Evolutionary conservation across 2,329 filamentous ascomycete genomes (phyloP).

Genomic region (Plectosphaerella plurivora): DNA sequence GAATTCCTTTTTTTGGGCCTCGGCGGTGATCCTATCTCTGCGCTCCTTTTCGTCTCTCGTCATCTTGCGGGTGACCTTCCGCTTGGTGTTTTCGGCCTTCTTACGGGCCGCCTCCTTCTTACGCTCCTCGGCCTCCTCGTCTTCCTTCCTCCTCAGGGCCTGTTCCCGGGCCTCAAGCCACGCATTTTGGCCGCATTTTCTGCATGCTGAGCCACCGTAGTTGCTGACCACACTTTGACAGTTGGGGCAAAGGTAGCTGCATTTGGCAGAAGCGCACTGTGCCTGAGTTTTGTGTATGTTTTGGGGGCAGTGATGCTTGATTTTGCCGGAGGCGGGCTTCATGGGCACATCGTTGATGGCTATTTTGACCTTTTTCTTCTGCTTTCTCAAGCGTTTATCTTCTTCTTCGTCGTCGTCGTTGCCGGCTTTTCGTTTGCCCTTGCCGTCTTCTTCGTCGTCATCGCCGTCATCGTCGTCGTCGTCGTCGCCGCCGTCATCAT

Average conservation of each 20-base stretch:
- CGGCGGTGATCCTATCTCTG: too few relatives aligned
- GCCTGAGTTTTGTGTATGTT: neutral
- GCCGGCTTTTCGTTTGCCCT: neutral
- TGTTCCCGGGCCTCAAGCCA: neutral
- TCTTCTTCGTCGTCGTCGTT: too few relatives aligned
- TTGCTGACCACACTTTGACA: neutral
- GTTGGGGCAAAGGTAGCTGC: neutral
- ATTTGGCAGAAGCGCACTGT: neutral
- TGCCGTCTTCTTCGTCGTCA: neutral
- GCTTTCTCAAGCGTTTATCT: too few relatives aligned
- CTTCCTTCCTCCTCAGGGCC: neutral
- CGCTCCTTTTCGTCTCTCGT: slow-evolving; percentile 3
- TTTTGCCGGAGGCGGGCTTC: slow-evolving; percentile 1
- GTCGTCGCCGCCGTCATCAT: too few relatives aligned
- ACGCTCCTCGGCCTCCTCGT: neutral
- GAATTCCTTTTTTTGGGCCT: too few relatives aligned
- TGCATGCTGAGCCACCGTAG: neutral
- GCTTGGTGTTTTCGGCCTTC: slow-evolving; percentile 7
- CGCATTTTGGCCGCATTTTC: neutral
- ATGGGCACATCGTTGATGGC: neutral
- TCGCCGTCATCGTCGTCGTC: neutral
- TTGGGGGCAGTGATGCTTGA: slow-evolving; percentile 2
- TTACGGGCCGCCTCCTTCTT: neutral
- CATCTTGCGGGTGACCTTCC: slow-evolving; percentile 15
- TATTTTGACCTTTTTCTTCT: neutral